Conservation (phyloP, 2,329 filamentous ascomycete species). For the Hypomyces perniciosus region DNA sequence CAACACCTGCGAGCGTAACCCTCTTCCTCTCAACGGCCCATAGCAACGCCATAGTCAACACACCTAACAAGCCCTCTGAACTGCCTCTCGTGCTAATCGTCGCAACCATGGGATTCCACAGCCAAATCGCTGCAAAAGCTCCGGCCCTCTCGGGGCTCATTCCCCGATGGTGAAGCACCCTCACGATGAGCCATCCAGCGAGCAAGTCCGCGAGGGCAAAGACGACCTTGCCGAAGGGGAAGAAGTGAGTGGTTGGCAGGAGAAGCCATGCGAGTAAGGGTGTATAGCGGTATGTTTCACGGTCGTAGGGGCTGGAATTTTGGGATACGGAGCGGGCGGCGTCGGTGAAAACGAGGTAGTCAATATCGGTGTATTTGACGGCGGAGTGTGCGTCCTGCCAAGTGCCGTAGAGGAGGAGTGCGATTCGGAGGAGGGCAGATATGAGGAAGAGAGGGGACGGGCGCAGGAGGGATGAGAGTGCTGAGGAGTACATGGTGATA, state of each 20-base stretch:
- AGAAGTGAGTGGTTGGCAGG: constrained; percentile 67
- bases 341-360: constrained; percentile 97
- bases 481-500: constrained; percentile 12
- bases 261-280: constrained; percentile 89
- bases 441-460: constrained; percentile 47
- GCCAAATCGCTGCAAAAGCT: constrained; percentile 79
- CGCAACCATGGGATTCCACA: constrained; percentile 96
- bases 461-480: constrained; percentile 23
- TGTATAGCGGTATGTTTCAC: constrained; percentile 96
- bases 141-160: constrained; percentile 54
- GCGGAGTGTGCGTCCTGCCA: constrained; percentile 90
- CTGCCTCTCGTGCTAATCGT: constrained; percentile 93
- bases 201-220: constrained; percentile 80
- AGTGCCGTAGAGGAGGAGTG: constrained; percentile 78
- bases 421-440: constrained; percentile 59
- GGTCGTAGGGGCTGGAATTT: constrained; percentile 71
- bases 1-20: constrained; percentile 60
- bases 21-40: constrained; percentile 68
- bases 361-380: constrained; percentile 97
- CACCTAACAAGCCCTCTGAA: constrained; percentile 83
- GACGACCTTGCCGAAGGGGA: constrained; percentile 79
- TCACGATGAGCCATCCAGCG: constrained; percentile 70
- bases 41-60: constrained; percentile 73
- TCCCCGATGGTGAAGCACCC: constrained; percentile 28
- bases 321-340: constrained; percentile 69